A percentile compares a stretch with the other conserved stretches of the same genome.
Evolutionary conservation across 306 rosid species (phyloP).

Genomic region (Pyrus bretschneideri): DNA sequence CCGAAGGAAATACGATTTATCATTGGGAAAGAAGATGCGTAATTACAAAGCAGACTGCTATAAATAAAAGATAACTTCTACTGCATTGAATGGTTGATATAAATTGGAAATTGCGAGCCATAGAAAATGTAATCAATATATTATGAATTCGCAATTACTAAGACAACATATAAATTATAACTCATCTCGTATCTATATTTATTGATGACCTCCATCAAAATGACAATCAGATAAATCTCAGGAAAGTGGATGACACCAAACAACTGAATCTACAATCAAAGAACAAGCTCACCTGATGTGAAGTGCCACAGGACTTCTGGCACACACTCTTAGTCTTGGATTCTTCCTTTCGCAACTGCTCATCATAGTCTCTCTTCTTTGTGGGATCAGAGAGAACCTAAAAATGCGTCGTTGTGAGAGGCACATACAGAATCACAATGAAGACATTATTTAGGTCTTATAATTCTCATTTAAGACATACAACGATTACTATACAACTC

Average conservation of each 20-base stretch:
- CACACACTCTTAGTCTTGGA: conserved; percentile 80
- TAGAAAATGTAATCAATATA: neutral
- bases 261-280: conserved; percentile 1
- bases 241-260: neutral
- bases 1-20: neutral
- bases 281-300: conserved; percentile 54
- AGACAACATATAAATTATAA: neutral
- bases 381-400: conserved; percentile 87
- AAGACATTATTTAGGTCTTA: neutral
- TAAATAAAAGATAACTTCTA: conserved; percentile 2
- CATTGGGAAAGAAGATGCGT: neutral
- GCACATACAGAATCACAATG: neutral
- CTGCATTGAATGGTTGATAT: neutral
- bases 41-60: neutral
- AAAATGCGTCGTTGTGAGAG: conserved; percentile 16
- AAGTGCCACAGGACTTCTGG: conserved; percentile 63
- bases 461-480: conserved; percentile 6
- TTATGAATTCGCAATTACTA: neutral
- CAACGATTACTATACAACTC: conserved; percentile 12
- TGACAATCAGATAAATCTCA: neutral
- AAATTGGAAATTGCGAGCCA: neutral
- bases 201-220: neutral
- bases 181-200: neutral
- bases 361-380: conserved; percentile 91
- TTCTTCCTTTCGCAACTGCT: conserved; percentile 89